These are phyloP conservation scores for Xerocomus alliaceus DNA, from an alignment of 1,284 basidiomycete genomes.

Conservation along the genomic window DNA sequence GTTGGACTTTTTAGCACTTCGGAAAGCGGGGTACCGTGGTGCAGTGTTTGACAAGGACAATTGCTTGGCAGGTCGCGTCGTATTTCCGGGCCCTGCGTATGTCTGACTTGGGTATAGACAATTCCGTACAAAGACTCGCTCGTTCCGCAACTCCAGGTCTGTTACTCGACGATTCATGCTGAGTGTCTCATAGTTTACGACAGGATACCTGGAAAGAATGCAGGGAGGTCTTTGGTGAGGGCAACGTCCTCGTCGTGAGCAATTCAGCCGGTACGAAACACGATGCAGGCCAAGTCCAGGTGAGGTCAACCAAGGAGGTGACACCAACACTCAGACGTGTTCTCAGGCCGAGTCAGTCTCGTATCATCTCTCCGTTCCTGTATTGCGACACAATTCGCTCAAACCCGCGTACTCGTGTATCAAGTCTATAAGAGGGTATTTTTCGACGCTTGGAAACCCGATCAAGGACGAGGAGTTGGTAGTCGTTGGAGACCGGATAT, in stretches of 20 bases:
- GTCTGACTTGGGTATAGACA: slow-evolving; percentile 57
- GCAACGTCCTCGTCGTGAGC: slow-evolving; percentile 88
- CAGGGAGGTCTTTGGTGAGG: slow-evolving; percentile 73
- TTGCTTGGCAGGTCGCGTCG: slow-evolving; percentile 71
- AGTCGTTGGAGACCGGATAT: slow-evolving; percentile 88
- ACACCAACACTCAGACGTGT: background rate
- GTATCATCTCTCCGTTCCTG: slow-evolving; percentile 78
- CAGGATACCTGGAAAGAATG: slow-evolving; percentile 84
- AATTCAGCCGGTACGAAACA: slow-evolving; percentile 88
- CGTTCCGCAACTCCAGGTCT: slow-evolving; percentile 73
- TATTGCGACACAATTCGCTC: slow-evolving; percentile 75
- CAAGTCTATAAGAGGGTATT: slow-evolving; percentile 59
- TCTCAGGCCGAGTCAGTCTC: slow-evolving; percentile 85
- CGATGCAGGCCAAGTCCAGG: slow-evolving; percentile 84
- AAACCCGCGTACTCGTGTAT: slow-evolving; percentile 74
- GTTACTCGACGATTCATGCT: slow-evolving; percentile 22
- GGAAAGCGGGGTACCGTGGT: slow-evolving; percentile 80
- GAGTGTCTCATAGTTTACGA: slow-evolving; percentile 16
- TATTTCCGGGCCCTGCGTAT: background rate
- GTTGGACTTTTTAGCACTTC: slow-evolving; percentile 83
- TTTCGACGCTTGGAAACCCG: slow-evolving; percentile 49
- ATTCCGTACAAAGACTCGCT: slow-evolving; percentile 75
- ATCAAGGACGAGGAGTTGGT: slow-evolving; percentile 69
- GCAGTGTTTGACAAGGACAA: slow-evolving; percentile 98
- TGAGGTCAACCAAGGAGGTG: slow-evolving; percentile 43